Evolutionary conservation across 441 rosid species (phyloP).

Genomic region (Eugenia klotzschiana): DNA sequence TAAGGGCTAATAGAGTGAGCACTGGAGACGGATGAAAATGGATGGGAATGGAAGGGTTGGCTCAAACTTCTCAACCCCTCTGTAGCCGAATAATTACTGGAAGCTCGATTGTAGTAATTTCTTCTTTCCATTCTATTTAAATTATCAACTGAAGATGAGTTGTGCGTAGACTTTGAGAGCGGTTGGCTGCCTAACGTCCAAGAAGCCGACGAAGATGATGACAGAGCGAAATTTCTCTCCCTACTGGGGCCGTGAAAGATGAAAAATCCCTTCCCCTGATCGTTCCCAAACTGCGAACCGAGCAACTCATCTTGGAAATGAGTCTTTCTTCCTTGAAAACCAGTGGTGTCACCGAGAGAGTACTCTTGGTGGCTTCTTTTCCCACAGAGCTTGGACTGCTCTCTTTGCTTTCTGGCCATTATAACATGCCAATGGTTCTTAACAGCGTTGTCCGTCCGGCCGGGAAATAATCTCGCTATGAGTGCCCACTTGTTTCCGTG

Average conservation of each 20-base stretch:
- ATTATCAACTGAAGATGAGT: constrained; percentile 9
- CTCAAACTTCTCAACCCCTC: constrained; percentile 10
- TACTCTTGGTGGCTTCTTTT: constrained; percentile 18
- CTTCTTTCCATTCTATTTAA: constrained; percentile 9
- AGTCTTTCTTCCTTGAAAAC: constrained; percentile 15
- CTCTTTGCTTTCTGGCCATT: constrained; percentile 48
- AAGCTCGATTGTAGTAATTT: background rate
- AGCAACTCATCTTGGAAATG: constrained; percentile 12
- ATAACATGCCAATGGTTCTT: constrained; percentile 63
- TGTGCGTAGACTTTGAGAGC: constrained; percentile 1
- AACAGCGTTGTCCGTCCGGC: constrained; percentile 51
- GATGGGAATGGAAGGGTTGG: constrained; percentile 13
- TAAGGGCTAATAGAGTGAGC: constrained; percentile 1
- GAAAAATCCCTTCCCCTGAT: constrained; percentile 7
- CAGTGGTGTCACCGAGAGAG: background rate
- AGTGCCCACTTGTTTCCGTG: constrained; percentile 61
- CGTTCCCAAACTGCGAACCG: constrained; percentile 18
- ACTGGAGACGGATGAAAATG: constrained; percentile 14
- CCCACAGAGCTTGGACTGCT: constrained; percentile 23
- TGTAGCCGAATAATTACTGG: background rate
- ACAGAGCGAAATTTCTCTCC: constrained; percentile 18
- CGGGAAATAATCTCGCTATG: constrained; percentile 43
- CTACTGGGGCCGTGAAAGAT: constrained; percentile 21
- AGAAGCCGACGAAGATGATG: constrained; percentile 18
- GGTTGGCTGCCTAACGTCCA: constrained; percentile 16